These are phyloP conservation scores for Yamadazyma blattariae DNA, from an alignment of 1,139 yeast species.

Conservation along the genomic window DNA sequence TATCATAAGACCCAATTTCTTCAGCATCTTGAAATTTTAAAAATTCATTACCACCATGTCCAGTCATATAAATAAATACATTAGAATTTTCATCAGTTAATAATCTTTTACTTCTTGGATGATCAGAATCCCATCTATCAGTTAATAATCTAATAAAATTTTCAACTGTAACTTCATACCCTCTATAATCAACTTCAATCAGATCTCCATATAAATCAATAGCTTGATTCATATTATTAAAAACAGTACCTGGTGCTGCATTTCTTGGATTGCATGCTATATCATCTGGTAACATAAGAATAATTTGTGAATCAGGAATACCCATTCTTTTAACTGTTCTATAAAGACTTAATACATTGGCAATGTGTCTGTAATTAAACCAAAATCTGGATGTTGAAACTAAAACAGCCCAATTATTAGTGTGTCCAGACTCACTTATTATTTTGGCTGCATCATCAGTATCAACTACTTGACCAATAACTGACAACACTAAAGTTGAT, in stretches of 20 bases:
- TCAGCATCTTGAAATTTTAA: slow-evolving; percentile 98
- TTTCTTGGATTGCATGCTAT: slow-evolving; percentile 96
- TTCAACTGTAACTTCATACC: slow-evolving; percentile 97
- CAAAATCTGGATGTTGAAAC: slow-evolving; percentile 96
- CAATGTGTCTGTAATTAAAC: slow-evolving; percentile 98
- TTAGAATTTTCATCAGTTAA: slow-evolving; percentile 92
- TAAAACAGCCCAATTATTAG: slow-evolving; percentile 92
- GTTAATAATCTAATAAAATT: slow-evolving; percentile 86
- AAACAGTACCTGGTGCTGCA: slow-evolving; percentile 94
- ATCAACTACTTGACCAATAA: slow-evolving; percentile 6
- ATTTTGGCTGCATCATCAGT: slow-evolving; percentile 22
- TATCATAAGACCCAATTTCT: slow-evolving; percentile 91
- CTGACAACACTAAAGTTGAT: slow-evolving; percentile 1
- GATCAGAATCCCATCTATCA: slow-evolving; percentile 92
- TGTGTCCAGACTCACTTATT: slow-evolving; percentile 48
- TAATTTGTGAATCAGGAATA: slow-evolving; percentile 96
- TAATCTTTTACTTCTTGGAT: slow-evolving; percentile 86
- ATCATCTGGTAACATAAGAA: slow-evolving; percentile 93
- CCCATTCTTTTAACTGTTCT: slow-evolving; percentile 94
- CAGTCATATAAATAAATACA: slow-evolving; percentile 92
- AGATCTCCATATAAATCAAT: slow-evolving; percentile 91
- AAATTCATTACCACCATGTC: slow-evolving; percentile 98
- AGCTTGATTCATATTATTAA: slow-evolving; percentile 91
- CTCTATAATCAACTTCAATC: slow-evolving; percentile 94
- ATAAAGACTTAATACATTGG: slow-evolving; percentile 90